A percentile compares a stretch with the other conserved stretches of the same genome.
Evolutionary conservation across 257 asterid genomes (phyloP).

Genomic region (Hygrophila difformis): DNA sequence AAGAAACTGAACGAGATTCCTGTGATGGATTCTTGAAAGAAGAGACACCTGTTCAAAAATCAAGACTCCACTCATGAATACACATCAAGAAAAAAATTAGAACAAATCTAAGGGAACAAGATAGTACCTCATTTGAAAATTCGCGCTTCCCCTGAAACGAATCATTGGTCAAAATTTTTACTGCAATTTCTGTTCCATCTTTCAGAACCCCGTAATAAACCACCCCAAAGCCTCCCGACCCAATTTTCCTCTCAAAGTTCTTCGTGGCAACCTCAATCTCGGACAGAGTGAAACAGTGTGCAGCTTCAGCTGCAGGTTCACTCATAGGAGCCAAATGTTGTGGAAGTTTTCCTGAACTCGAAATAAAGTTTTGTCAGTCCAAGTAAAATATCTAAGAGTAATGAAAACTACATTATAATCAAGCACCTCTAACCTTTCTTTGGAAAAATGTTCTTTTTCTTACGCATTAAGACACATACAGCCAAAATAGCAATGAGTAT

Average conservation of each 20-base stretch:
- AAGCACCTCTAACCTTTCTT: slow-evolving; percentile 40
- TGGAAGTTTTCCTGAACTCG: slow-evolving; percentile 16
- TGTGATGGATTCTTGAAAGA: slow-evolving; percentile 96
- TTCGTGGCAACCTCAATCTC: slow-evolving; percentile 81
- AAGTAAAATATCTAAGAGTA: no score
- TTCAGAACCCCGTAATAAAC: slow-evolving; percentile 75
- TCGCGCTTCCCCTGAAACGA: slow-evolving; percentile 93
- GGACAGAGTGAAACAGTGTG: slow-evolving; percentile 68
- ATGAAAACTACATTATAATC: no score
- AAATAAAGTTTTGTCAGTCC: not conserved
- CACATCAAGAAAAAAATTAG: not conserved
- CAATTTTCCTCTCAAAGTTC: slow-evolving; percentile 69
- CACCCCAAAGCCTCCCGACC: slow-evolving; percentile 94
- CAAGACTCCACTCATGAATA: no score
- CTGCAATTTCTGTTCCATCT: slow-evolving; percentile 91
- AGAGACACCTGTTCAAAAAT: slow-evolving; percentile 74
- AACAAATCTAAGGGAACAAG: not conserved
- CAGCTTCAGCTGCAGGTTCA: slow-evolving; percentile 68
- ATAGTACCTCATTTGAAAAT: slow-evolving; percentile 80
- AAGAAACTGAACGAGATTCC: slow-evolving; percentile 89
- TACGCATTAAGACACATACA: slow-evolving; percentile 50
- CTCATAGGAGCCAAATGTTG: slow-evolving; percentile 30
- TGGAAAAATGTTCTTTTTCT: slow-evolving; percentile 34
- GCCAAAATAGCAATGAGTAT: slow-evolving; percentile 57
- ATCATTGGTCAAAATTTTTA: slow-evolving; percentile 77